phyloP scores from a whole-genome alignment of 2,329 filamentous ascomycete species.

The Alternaria novae-zelandiae region DNA sequence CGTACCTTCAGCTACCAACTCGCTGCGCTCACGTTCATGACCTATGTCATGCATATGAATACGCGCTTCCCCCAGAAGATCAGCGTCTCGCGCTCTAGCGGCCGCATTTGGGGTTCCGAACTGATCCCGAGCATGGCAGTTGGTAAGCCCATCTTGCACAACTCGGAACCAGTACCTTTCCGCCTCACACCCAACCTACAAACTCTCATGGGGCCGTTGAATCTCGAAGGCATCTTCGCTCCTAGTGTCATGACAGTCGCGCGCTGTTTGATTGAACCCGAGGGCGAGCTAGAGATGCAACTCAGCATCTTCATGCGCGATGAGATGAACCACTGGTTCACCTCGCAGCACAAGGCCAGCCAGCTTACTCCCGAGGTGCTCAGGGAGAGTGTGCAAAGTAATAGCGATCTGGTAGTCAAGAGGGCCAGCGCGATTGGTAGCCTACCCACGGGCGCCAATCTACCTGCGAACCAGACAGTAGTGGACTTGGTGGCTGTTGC shows the following conservation, averaged over 20 bases:
- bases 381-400: constrained; percentile 79
- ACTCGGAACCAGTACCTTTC: constrained; percentile 95
- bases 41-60: constrained; percentile 97
- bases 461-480: constrained; percentile 96
- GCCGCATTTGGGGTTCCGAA: constrained; percentile 96
- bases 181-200: constrained; percentile 95
- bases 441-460: constrained; percentile 71
- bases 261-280: constrained; percentile 86
- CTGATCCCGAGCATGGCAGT: constrained; percentile 88
- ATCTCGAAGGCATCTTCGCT: constrained; percentile 95
- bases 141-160: constrained; percentile 87
- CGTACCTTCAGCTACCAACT: constrained; percentile 96
- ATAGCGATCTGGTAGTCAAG: constrained; percentile 91
- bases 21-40: constrained; percentile 95
- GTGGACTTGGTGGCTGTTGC: constrained; percentile 93
- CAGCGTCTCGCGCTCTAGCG: constrained; percentile 80
- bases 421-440: constrained; percentile 84
- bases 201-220: constrained; percentile 92
- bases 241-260: constrained; percentile 96
- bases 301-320: constrained; percentile 94
- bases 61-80: constrained; percentile 96
- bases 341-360: constrained; percentile 70
- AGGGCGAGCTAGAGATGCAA: constrained; percentile 86
- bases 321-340: constrained; percentile 98
- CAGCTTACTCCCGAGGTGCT: constrained; percentile 67